These are phyloP conservation scores for Phellinidium pouzarii DNA, from an alignment of 1,284 basidiomycete species.

Conservation along the genomic window DNA sequence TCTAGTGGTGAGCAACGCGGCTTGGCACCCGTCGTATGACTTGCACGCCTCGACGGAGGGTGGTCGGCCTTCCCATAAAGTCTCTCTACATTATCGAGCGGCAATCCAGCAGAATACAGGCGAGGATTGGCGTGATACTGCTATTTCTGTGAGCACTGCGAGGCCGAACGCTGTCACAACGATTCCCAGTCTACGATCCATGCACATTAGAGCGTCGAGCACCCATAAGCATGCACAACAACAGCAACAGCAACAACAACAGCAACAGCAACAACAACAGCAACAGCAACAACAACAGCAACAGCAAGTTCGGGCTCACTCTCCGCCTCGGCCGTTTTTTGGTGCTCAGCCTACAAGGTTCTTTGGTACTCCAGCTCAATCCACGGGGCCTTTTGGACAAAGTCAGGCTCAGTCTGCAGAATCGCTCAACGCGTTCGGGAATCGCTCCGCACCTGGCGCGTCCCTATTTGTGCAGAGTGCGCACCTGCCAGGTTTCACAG, in stretches of 20 bases:
- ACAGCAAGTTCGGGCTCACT: too few species aligned
- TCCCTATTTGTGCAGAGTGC: too few species aligned
- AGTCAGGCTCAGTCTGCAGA: not conserved
- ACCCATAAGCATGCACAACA: too few species aligned
- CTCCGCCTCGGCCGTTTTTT: too few species aligned
- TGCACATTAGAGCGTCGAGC: too few species aligned
- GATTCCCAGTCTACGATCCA: conserved; percentile 21
- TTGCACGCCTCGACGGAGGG: conserved; percentile 42
- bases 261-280: too few species aligned
- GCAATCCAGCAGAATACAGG: conserved; percentile 49
- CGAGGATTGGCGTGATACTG: conserved; percentile 49
- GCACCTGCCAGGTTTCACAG: conserved; percentile 1
- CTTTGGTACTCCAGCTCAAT: too few species aligned
- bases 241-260: too few species aligned
- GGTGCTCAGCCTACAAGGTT: too few species aligned
- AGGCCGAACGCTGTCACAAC: conserved; percentile 21
- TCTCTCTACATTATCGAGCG: conserved; percentile 50
- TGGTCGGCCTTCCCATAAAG: conserved; percentile 36
- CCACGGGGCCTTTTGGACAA: not conserved
- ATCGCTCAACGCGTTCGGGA: too few species aligned
- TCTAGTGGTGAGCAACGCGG: conserved; percentile 43
- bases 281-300: too few species aligned
- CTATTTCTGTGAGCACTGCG: conserved; percentile 48
- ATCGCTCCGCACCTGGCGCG: too few species aligned
- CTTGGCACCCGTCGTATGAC: conserved; percentile 52